These are phyloP conservation scores for Grammothele lineata DNA, from an alignment of 768 basidiomycete genomes.

Conservation along the genomic window DNA sequence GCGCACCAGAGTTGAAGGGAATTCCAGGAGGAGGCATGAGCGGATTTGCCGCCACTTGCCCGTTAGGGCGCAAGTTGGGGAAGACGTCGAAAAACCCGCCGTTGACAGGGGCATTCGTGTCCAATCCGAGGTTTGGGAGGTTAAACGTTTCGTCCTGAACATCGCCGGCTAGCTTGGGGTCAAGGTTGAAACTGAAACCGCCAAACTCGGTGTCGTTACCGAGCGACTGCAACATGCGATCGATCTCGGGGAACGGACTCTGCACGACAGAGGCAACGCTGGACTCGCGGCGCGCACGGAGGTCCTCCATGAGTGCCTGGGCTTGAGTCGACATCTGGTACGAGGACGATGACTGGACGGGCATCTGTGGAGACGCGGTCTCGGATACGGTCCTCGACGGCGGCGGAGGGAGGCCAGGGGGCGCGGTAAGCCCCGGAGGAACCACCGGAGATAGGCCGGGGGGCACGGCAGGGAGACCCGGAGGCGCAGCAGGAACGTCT, in stretches of 20 bases:
- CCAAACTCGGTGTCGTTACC: constrained; percentile 56
- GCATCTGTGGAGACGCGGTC: constrained; percentile 46
- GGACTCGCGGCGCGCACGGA: constrained; percentile 69
- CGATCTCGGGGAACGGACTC: constrained; percentile 86
- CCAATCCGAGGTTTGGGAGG: constrained; percentile 44
- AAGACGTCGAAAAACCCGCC: constrained; percentile 70
- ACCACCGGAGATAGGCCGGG: constrained; percentile 52
- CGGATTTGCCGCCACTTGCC: constrained; percentile 22
- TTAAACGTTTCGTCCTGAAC: constrained; percentile 35
- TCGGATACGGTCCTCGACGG: constrained; percentile 41
- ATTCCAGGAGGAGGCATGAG: constrained; percentile 52
- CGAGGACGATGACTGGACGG: constrained; percentile 49
- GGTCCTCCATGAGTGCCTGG: constrained; percentile 78
- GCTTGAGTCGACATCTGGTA: constrained; percentile 90
- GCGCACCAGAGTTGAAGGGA: constrained; percentile 43
- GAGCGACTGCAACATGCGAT: constrained; percentile 74
- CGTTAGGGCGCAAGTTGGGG: constrained; percentile 45
- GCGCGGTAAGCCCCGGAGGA: constrained; percentile 57
- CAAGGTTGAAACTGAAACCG: constrained; percentile 84
- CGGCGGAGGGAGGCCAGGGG: constrained; percentile 42
- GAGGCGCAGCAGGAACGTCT: constrained; percentile 38
- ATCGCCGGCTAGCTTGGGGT: constrained; percentile 64
- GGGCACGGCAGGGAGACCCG: constrained; percentile 48
- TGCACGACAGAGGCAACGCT: constrained; percentile 34
- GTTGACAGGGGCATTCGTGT: constrained; percentile 52